Base-by-base conservation (phyloP, 116 monocot species). In the Zostera marina region DNA sequence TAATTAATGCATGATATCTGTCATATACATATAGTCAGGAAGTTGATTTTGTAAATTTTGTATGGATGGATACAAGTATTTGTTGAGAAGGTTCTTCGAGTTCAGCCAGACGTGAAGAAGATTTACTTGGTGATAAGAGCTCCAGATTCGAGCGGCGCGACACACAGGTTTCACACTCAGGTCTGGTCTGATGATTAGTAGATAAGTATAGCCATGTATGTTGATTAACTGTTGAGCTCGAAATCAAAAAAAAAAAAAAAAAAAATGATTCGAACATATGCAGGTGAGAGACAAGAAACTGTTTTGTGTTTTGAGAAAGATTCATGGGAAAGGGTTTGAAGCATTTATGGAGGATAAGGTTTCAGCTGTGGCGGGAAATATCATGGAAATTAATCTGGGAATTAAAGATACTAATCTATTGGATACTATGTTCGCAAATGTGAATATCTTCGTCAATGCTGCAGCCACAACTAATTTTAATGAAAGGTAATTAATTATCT, bases 41-140 rank as follows among this genome's bases (percentile, higher is more conserved):
- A n/a, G n/a, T 23, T 54, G 6, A 26, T 41, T 56, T 14, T 10
- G n/a, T 8, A 56, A 8, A 22, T 14, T 9, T 56, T 40, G 10
- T 56, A 23, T 32, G 2, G 16, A 24, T 56, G 56, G 56, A 13
- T 23, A 8, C 44, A 42, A 89, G 89, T 89, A 49, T 76, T 89
- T 60, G 80, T 89, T 65, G 89, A 89, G 78, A 89, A 89, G 69
- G 66, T 89, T 58, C 69, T 89, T 10, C 59, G 89, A 40, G 72
- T 78, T 45, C 84, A 89, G 52, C 89, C 89, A 2, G 25, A 74
- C 17, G 78, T 89, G 47, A 81, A 89, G 78, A 84, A 76, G 75
- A 60, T 89, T 38, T 76, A 62, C 57, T 72, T 89, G 8, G 61
- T 89, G 5, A 75, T 89, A 13, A 77, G 84, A 53, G 81, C 78